A percentile compares a stretch with the other conserved stretches of the same genome.
These are phyloP conservation scores for Tausonia pullulans DNA, from an alignment of 1,284 basidiomycete species.

Conservation along the genomic window DNA sequence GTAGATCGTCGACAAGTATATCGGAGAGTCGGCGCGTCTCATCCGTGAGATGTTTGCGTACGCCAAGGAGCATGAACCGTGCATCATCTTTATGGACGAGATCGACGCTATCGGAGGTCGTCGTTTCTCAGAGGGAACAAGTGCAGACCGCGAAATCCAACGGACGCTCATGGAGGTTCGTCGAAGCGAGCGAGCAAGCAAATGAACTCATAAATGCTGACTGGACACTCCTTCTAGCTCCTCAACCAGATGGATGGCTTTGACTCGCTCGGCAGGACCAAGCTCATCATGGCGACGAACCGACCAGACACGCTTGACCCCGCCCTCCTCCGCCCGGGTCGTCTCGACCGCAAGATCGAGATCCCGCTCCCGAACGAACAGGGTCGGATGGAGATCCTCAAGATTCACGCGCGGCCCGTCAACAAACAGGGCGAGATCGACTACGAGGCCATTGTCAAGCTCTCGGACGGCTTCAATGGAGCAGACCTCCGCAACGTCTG, in stretches of 20 bases:
- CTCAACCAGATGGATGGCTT: slow-evolving; percentile 99
- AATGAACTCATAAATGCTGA: neutral
- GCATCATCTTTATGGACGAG: slow-evolving; percentile 62
- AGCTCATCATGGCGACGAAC: slow-evolving; percentile 98
- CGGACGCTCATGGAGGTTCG: slow-evolving; percentile 93
- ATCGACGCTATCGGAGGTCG: slow-evolving; percentile 95
- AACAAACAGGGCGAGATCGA: slow-evolving; percentile 93
- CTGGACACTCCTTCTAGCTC: slow-evolving; percentile 44
- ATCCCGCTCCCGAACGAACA: slow-evolving; percentile 97
- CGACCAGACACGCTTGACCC: slow-evolving; percentile 95
- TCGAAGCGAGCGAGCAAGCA: slow-evolving; percentile 2
- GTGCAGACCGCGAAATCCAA: slow-evolving; percentile 97
- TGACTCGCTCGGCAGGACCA: slow-evolving; percentile 88
- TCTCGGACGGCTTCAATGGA: slow-evolving; percentile 87
- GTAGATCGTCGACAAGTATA: slow-evolving; percentile 95
- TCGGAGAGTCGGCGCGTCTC: slow-evolving; percentile 90
- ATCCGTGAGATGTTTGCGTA: slow-evolving; percentile 99
- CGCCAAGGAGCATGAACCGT: slow-evolving; percentile 90
- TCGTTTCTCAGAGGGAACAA: slow-evolving; percentile 95
- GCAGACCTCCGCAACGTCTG: slow-evolving; percentile 94
- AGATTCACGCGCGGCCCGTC: slow-evolving; percentile 90
- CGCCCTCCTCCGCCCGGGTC: slow-evolving; percentile 87
- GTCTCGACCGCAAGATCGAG: slow-evolving; percentile 96
- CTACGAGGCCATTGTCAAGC: slow-evolving; percentile 94
- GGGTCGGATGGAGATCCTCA: slow-evolving; percentile 84